Percentiles rank a stretch among this genome's conserved stretches.
Conservation (phyloP, 257 asterid species). For the Solanum virginianum region DNA sequence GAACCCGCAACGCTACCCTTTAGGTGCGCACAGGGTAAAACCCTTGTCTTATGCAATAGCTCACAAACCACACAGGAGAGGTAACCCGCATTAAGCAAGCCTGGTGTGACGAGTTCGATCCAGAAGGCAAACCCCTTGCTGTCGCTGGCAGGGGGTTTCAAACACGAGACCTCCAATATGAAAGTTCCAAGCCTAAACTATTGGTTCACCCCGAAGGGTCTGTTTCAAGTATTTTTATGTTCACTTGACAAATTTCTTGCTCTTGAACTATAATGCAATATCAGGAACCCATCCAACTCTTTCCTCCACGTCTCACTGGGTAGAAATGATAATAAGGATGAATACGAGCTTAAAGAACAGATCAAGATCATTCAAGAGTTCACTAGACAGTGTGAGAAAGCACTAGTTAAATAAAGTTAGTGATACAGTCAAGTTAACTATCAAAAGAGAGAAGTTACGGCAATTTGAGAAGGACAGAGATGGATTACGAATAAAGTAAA, state of each 20-base stretch:
- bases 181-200: no score
- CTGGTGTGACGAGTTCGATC: no score
- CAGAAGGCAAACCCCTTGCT: no score
- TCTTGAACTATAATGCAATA: neutral
- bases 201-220: no score
- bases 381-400: neutral
- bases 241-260: neutral
- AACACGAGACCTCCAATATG: no score
- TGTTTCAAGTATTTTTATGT: neutral
- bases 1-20: no score
- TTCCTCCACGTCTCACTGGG: neutral
- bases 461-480: neutral
- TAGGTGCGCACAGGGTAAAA: no score
- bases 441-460: neutral
- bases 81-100: no score
- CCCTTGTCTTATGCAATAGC: no score
- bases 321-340: neutral
- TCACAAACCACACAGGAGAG: no score
- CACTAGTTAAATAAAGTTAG: neutral
- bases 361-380: neutral
- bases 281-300: neutral
- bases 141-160: no score
- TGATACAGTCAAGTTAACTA: neutral
- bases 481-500: neutral
- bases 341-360: neutral